These are phyloP conservation scores for Citrullus mucosospermus DNA, from an alignment of 306 rosid species.

Conservation along the genomic window DNA sequence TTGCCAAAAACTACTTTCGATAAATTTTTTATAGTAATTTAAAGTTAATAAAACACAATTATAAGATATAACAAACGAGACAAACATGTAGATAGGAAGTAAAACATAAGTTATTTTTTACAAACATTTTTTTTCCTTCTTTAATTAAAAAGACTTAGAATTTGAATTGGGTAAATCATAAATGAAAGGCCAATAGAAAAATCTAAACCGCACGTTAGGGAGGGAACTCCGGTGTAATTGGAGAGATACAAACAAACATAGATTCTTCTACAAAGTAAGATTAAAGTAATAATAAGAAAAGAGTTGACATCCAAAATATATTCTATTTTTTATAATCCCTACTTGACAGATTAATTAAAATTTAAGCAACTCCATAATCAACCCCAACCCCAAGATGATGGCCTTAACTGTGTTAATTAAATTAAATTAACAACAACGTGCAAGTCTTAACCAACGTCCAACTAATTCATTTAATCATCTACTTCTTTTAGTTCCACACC, in stretches of 20 bases:
- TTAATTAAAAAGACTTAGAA: too few species aligned
- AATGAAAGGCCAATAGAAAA: not conserved
- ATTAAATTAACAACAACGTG: not conserved
- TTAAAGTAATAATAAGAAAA: not conserved
- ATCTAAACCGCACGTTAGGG: not conserved
- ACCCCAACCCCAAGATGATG: not conserved
- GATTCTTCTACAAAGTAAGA: not conserved
- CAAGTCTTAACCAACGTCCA: not conserved
- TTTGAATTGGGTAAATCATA: not conserved
- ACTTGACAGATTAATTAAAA: slow-evolving; percentile 4
- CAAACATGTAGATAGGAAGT: too few species aligned
- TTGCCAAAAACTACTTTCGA: too few species aligned
- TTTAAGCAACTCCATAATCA: not conserved
- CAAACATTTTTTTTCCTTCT: too few species aligned
- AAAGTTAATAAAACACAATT: too few species aligned
- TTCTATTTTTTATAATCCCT: not conserved
- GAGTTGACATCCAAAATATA: not conserved
- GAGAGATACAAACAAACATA: not conserved
- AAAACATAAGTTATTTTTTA: too few species aligned
- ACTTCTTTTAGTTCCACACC: not conserved
- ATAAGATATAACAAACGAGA: too few species aligned
- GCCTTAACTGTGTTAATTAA: not conserved
- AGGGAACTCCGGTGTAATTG: not conserved
- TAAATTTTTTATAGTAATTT: too few species aligned
- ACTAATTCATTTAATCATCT: not conserved